A percentile compares a stretch with the other conserved stretches of the same genome.
These are phyloP conservation scores for Primulina eburnea DNA, from an alignment of 257 asterid species.

Conservation along the genomic window DNA sequence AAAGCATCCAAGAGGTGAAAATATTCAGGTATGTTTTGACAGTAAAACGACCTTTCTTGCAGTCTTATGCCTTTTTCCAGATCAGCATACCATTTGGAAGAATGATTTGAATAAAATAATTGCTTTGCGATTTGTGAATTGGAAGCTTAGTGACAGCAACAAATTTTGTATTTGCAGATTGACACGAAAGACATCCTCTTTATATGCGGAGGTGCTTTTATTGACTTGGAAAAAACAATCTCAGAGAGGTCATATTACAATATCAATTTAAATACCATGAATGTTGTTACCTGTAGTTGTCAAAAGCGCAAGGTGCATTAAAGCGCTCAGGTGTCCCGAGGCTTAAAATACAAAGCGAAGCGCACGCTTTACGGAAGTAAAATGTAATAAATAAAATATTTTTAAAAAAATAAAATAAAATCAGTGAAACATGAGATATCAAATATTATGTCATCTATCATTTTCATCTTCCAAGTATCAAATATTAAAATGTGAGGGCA, in stretches of 20 bases:
- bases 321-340: too few relatives aligned
- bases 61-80: neutral
- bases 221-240: conserved; percentile 95
- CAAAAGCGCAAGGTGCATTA: neutral
- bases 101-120: neutral
- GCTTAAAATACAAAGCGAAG: too few relatives aligned
- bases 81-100: neutral
- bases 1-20: conserved; percentile 99
- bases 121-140: neutral
- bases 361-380: too few relatives aligned
- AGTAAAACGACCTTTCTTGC: neutral
- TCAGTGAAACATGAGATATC: too few relatives aligned
- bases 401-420: too few relatives aligned
- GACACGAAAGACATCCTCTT: conserved; percentile 98
- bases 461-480: too few relatives aligned
- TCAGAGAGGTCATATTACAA: conserved; percentile 72
- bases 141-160: neutral
- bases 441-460: too few relatives aligned
- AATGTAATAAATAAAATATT: too few relatives aligned
- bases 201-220: conserved; percentile 97
- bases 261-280: neutral
- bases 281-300: neutral
- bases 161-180: conserved; percentile 46
- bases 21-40: conserved; percentile 70
- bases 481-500: too few relatives aligned